phyloP scores from a whole-genome alignment of 225 moss, liverwort and hornwort species.

The Lunularia cruciata region DNA sequence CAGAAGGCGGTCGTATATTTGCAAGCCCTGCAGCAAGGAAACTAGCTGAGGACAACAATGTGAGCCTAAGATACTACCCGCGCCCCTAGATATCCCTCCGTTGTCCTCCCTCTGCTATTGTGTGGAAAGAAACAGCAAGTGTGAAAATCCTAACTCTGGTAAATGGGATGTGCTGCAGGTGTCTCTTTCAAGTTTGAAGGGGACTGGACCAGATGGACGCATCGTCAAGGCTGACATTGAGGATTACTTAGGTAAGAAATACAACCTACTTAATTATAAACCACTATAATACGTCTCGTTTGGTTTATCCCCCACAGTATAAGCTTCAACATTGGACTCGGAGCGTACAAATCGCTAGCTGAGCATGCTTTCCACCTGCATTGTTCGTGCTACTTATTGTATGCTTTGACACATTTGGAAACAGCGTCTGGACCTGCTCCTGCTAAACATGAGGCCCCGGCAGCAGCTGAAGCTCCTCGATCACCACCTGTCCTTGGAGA shows the following conservation, averaged over 20 bases:
- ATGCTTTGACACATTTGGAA: slow-evolving; percentile 17
- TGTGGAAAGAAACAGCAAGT: background rate
- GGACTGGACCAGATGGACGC: slow-evolving; percentile 90
- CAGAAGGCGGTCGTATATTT: slow-evolving; percentile 70
- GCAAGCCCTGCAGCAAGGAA: slow-evolving; percentile 91
- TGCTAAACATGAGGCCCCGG: slow-evolving; percentile 41
- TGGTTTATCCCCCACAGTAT: too few species aligned
- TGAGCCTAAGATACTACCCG: slow-evolving; percentile 27
- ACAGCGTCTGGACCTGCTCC: slow-evolving; percentile 68
- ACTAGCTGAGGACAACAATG: slow-evolving; percentile 75
- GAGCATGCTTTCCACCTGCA: too few species aligned
- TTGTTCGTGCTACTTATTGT: too few species aligned
- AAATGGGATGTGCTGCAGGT: slow-evolving; percentile 36
- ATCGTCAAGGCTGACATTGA: slow-evolving; percentile 90
- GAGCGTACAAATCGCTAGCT: too few species aligned
- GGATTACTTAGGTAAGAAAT: slow-evolving; percentile 56
- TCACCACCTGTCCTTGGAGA: slow-evolving; percentile 47
- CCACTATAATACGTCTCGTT: too few species aligned
- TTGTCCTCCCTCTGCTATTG: background rate
- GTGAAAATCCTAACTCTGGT: background rate
- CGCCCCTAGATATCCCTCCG: too few species aligned
- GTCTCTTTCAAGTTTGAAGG: slow-evolving; percentile 70
- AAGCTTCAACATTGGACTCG: too few species aligned
- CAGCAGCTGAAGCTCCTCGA: slow-evolving; percentile 43
- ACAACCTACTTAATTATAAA: too few species aligned